These are phyloP conservation scores for Pseudogymnoascus sp. DNA, from an alignment of 2,329 filamentous ascomycete species.

Conservation along the genomic window DNA sequence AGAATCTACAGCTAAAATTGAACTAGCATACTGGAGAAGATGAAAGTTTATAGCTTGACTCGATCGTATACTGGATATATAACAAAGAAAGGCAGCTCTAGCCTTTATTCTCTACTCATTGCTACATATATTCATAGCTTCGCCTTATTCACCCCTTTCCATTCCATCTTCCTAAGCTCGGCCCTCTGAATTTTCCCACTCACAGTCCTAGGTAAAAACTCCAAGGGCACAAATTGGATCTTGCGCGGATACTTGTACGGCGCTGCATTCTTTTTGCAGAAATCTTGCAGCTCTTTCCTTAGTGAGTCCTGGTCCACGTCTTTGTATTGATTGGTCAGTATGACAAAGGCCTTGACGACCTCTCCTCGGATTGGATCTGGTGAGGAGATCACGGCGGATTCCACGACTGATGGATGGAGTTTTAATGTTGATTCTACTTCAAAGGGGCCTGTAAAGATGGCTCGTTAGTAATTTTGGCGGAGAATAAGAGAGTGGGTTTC, in stretches of 20 bases:
- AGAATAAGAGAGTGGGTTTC: background rate
- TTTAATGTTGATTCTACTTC: slow-evolving; percentile 37
- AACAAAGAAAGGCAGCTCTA: background rate
- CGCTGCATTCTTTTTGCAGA: slow-evolving; percentile 34
- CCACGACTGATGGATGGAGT: slow-evolving; percentile 33
- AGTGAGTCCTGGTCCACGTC: slow-evolving; percentile 20
- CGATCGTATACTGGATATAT: background rate
- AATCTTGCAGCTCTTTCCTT: slow-evolving; percentile 32
- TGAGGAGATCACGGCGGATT: slow-evolving; percentile 35
- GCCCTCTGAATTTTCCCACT: slow-evolving; percentile 32
- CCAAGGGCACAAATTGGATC: slow-evolving; percentile 33
- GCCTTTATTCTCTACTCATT: background rate
- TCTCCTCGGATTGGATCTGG: slow-evolving; percentile 33
- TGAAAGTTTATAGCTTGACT: background rate
- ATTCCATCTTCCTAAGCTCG: slow-evolving; percentile 33
- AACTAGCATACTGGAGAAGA: background rate
- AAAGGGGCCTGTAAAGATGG: slow-evolving; percentile 29
- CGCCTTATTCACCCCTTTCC: slow-evolving; percentile 19
- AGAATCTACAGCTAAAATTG: background rate
- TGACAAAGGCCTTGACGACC: slow-evolving; percentile 36
- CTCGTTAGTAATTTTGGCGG: background rate
- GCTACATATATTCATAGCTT: background rate
- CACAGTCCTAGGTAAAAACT: slow-evolving; percentile 35
- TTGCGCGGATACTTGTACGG: slow-evolving; percentile 37
- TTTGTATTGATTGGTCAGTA: slow-evolving; percentile 26